Percentiles rank a stretch among this genome's conserved stretches.
Conservation (phyloP, 176 grass and related monocot species). For the Musa itinerans region DNA sequence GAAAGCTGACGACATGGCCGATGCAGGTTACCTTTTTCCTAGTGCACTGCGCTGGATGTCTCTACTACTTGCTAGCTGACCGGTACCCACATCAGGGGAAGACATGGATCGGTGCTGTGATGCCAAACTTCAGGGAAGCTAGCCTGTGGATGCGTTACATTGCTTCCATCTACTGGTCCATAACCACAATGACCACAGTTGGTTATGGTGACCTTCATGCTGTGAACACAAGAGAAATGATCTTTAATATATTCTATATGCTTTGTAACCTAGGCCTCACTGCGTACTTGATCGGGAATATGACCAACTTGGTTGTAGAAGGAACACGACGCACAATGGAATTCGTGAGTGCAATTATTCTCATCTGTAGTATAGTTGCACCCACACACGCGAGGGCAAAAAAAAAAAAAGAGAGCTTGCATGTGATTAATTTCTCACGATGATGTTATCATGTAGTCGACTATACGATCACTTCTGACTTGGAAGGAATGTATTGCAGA, state of each 20-base stretch:
- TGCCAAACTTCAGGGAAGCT: conserved; percentile 74
- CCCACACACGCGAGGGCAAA: too few species aligned
- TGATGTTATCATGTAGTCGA: too few species aligned
- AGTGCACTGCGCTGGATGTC: conserved; percentile 80
- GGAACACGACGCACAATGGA: conserved; percentile 95
- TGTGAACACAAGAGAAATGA: conserved; percentile 82
- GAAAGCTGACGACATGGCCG: background rate
- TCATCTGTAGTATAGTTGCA: background rate
- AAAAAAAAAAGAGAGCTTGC: too few species aligned
- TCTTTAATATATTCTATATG: conserved; percentile 99
- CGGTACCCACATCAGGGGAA: conserved; percentile 62
- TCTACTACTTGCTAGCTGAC: conserved; percentile 82
- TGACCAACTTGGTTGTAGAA: conserved; percentile 99
- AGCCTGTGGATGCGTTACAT: conserved; percentile 79
- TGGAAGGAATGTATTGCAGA: conserved; percentile 25
- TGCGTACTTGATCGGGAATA: conserved; percentile 92
- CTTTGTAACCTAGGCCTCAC: conserved; percentile 91
- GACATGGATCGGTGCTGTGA: conserved; percentile 88
- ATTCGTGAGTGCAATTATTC: conserved; percentile 51
- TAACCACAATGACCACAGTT: conserved; percentile 97
- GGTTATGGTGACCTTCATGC: conserved; percentile 95
- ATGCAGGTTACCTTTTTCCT: conserved; percentile 83
- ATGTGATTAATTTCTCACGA: too few species aligned
- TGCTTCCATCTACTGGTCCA: conserved; percentile 85
- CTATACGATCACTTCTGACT: background rate